Base-by-base conservation (phyloP, 2,329 filamentous ascomycete genomes). In the Sporothrix luriei region DNA sequence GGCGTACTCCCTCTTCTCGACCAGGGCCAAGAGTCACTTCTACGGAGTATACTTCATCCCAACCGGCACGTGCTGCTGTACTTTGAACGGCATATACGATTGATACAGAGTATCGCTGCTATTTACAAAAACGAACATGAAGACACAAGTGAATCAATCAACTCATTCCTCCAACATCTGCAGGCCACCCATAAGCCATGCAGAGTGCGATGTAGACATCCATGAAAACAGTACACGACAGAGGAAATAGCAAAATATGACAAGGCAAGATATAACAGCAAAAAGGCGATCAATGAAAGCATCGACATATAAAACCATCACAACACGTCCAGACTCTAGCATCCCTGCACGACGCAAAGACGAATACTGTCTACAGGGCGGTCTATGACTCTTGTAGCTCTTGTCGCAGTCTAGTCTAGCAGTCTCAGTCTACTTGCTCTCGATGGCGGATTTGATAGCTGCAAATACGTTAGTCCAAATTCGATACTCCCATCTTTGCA, bases 391-490 rank as follows among this genome's bases (percentile, higher is more conserved):
- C 55, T 61, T 40, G 43, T 48, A n/a, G 19, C 55, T 61, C 33
- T 61, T 43, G 38, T 10, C 7, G 54, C 54, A 21, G 49, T 52
- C 49, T 52, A 52, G 14, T 48, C 43, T 33, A 33, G 33, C 33
- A 33, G 33, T 43, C 40, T 43, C 5, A 38, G 48, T 43, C 68
- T 69, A 69, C 51, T 66, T 69, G 24, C 24, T 26, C 68, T 78
- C 77, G 69, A 78, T 75, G 51, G 77, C 77, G 2, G 76, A 71
- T 75, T 78, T 78, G 73, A 78, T 77, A 6, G 74, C 74, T 75
- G 40, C 9, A 21, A 5, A 29, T 3, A 55, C 2, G 51, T 55
- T 68, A 57, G 65, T 10, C 14, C 1, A n/a, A 16, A 2, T 13
- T 40, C 10, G 19, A 10, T 13, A 43, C 4, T 11, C 0, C 26